Base-by-base conservation (phyloP, 225 moss, liverwort and hornwort species). In the Antitrichia curtipendula region DNA sequence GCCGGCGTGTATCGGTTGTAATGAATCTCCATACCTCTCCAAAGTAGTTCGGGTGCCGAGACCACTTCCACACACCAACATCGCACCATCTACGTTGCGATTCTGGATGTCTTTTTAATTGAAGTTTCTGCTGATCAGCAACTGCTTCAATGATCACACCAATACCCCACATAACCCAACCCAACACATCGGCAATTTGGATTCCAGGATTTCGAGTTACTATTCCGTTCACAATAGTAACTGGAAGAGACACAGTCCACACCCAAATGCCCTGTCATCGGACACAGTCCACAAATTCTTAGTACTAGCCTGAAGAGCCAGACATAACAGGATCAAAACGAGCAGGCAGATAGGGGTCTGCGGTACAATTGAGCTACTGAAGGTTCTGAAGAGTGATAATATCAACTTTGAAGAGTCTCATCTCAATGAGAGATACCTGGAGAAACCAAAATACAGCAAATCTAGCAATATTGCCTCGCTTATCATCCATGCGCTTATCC, bases 1-100 rank as follows among this genome's bases (percentile, higher is more conserved):
- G 45, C 38, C 22, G 68, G 38, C 66, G 66, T 43, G n/a, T 68
- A 83, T 53, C 71, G 62, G 50, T 47, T 84, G 31, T 27, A 47
- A 88, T 43, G 25, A 41, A 83, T 62, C 41, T 81, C n/a, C 56
- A 71, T 86, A 90, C 96, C 95, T 98, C 98, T 88, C 96, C 97
- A 73, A 98, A 98, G 90, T 97, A 98, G 90, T 98, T 98, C 13
- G 98, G 98, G 85, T 98, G 98, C 63, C 97, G 91, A 71, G 97
- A 95, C 95, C 94, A 98, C 84, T 92, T 91, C 97, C 98, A 98
- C 62, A 97, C 64, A 86, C 98, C 96, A 90, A 89, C 88, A 90
- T 98, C 93, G 60, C 95, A 95, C 98, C 98, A 98, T 82, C 90
- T 94, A 78, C 92, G 93, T 82, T 91, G 95, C 58, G 95, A 91